Conservation (phyloP, 2,329 filamentous ascomycete genomes). For the Beauveria sp. region DNA sequence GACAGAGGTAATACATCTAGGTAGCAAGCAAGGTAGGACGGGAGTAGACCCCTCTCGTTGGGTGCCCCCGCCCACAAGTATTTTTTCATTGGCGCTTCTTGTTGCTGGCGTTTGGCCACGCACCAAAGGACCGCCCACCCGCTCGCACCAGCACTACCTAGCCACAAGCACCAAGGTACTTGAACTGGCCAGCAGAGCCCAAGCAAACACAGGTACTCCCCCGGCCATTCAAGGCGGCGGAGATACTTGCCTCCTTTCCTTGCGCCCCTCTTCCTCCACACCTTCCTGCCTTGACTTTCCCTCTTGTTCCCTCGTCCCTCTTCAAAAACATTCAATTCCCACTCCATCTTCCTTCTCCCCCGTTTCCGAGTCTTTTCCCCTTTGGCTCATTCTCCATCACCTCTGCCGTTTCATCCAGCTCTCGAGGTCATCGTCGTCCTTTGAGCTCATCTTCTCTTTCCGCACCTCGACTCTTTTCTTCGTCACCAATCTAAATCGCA, state of each 20-base stretch:
- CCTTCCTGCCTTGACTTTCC: slow-evolving; percentile 10
- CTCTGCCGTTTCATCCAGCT: slow-evolving; percentile 9
- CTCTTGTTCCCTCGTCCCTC: slow-evolving; percentile 2
- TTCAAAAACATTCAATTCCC: slow-evolving; percentile 13
- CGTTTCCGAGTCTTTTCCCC: slow-evolving; percentile 9
- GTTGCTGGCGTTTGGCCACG: neutral
- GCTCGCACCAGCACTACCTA: neutral
- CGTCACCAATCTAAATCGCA: slow-evolving; percentile 34
- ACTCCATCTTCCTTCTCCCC: slow-evolving; percentile 7
- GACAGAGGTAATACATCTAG: neutral
- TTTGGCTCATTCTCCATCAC: slow-evolving; percentile 14
- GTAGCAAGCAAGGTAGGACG: neutral
- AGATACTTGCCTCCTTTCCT: slow-evolving; percentile 12
- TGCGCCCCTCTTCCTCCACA: slow-evolving; percentile 11
- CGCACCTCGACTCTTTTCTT: slow-evolving; percentile 14
- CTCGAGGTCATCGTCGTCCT: slow-evolving; percentile 17
- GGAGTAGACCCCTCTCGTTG: neutral
- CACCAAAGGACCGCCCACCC: neutral
- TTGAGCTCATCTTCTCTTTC: slow-evolving; percentile 17
- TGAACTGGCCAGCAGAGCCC: neutral
- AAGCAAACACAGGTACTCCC: neutral
- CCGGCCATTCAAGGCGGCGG: neutral
- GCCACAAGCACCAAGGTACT: neutral
- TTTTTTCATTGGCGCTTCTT: neutral
- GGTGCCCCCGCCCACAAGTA: slow-evolving; percentile 4